A percentile compares a stretch with the other conserved stretches of the same genome.
phyloP scores from a whole-genome alignment of 352 stramenopile genomes.

The Phytophthora citrophthora region DNA sequence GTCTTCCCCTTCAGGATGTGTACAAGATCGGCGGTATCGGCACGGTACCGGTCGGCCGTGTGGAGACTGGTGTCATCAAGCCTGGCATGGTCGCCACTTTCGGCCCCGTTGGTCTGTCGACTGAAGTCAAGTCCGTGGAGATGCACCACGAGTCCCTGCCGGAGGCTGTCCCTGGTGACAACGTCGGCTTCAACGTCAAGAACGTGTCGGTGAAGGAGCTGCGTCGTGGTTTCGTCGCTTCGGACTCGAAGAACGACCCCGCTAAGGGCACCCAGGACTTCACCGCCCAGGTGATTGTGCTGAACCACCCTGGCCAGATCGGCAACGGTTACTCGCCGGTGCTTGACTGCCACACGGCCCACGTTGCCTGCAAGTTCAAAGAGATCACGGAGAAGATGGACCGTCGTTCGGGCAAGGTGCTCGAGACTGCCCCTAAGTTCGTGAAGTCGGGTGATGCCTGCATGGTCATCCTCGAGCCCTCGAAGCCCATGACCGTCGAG shows the following conservation, averaged over 20 bases:
- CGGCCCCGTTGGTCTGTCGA: slow-evolving; percentile 89
- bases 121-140: slow-evolving; percentile 97
- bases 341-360: slow-evolving; percentile 97
- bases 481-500: slow-evolving; percentile 96
- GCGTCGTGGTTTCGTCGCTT: slow-evolving; percentile 93
- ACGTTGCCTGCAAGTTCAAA: slow-evolving; percentile 96
- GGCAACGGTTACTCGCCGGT: slow-evolving; percentile 94
- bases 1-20: slow-evolving; percentile 96
- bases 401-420: slow-evolving; percentile 93
- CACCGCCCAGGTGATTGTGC: slow-evolving; percentile 96
- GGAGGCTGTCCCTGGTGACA: slow-evolving; percentile 94
- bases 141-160: slow-evolving; percentile 95
- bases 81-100: slow-evolving; percentile 93
- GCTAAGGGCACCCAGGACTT: slow-evolving; percentile 88
- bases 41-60: slow-evolving; percentile 95
- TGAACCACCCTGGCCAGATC: slow-evolving; percentile 96
- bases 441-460: slow-evolving; percentile 97
- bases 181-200: slow-evolving; percentile 98
- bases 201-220: slow-evolving; percentile 96
- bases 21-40: slow-evolving; percentile 98
- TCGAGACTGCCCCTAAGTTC: slow-evolving; percentile 95
- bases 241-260: slow-evolving; percentile 94
- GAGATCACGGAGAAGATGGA: slow-evolving; percentile 97
- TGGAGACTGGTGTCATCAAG: slow-evolving; percentile 97
- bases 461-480: slow-evolving; percentile 95